Conservation (phyloP, 192 early-diverging fungal genomes). For the Rhizophagus clarus region DNA sequence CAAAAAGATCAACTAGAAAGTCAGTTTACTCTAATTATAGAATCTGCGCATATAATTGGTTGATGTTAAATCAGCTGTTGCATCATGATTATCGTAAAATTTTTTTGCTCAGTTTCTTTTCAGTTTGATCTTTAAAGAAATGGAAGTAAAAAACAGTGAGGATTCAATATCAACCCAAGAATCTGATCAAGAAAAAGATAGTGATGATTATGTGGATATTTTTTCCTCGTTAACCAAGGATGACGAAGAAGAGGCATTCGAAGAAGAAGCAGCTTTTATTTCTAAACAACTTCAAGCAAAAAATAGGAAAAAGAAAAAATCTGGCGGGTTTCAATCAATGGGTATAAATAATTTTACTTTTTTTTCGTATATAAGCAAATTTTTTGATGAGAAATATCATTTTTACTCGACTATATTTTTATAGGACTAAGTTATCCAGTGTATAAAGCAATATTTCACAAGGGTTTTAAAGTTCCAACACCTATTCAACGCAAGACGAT, state of each 20-base stretch:
- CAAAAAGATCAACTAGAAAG: no score
- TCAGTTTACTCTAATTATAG: no score
- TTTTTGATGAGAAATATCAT: neutral
- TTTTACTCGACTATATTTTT: neutral
- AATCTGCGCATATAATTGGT: no score
- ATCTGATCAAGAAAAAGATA: neutral
- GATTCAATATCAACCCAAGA: no score
- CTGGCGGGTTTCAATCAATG: constrained; percentile 98
- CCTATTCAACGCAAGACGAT: constrained; percentile 97
- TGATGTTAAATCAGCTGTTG: no score
- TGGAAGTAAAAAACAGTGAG: no score
- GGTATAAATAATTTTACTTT: constrained; percentile 43
- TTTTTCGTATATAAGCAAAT: neutral
- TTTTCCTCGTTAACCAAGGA: neutral
- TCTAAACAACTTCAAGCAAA: constrained; percentile 57
- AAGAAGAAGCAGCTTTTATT: constrained; percentile 45
- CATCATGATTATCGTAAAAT: no score
- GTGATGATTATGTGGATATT: constrained; percentile 2
- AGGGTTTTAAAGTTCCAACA: constrained; percentile 97
- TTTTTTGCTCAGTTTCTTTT: no score
- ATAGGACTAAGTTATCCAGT: constrained; percentile 77
- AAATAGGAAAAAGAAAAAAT: constrained; percentile 93
- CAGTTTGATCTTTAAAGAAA: neutral
- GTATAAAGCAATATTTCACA: constrained; percentile 85
- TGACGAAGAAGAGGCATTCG: neutral